These are phyloP conservation scores for Colletotrichum sp. DNA, from an alignment of 2,329 filamentous ascomycete species.

Conservation along the genomic window DNA sequence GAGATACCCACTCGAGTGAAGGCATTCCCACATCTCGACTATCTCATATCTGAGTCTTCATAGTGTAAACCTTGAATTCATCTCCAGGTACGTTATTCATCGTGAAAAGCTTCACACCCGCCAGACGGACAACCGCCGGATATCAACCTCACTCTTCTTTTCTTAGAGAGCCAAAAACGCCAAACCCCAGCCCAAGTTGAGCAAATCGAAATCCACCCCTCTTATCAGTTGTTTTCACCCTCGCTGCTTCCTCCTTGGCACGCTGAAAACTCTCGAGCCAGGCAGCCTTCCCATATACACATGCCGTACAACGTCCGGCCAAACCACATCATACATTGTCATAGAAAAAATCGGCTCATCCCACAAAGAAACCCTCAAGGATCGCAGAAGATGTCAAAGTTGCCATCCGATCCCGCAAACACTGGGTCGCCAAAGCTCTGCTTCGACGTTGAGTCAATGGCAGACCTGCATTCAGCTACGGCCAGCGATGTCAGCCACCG, in stretches of 20 bases:
- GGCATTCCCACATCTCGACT: neutral
- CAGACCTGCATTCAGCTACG: conserved; percentile 44
- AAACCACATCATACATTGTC: neutral
- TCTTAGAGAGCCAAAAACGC: neutral
- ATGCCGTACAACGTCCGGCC: neutral
- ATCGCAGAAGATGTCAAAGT: conserved; percentile 55
- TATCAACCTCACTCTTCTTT: conserved; percentile 1
- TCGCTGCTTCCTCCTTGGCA: neutral
- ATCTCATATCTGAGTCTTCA: neutral
- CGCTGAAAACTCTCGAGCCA: neutral
- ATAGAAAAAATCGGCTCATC: neutral
- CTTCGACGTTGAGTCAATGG: conserved; percentile 30
- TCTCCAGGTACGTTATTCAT: neutral
- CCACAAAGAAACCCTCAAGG: conserved; percentile 25
- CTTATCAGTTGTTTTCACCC: neutral
- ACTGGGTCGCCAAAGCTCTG: conserved; percentile 27
- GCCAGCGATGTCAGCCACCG: neutral
- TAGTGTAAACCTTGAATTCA: neutral
- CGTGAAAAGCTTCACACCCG: neutral
- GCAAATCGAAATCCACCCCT: neutral
- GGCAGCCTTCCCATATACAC: neutral
- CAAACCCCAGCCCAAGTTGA: neutral
- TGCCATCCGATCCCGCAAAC: conserved; percentile 43
- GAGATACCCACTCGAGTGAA: neutral
- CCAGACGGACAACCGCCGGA: neutral